phyloP scores from a whole-genome alignment of 768 basidiomycete species.

The Termitomyces eurrhizus region DNA sequence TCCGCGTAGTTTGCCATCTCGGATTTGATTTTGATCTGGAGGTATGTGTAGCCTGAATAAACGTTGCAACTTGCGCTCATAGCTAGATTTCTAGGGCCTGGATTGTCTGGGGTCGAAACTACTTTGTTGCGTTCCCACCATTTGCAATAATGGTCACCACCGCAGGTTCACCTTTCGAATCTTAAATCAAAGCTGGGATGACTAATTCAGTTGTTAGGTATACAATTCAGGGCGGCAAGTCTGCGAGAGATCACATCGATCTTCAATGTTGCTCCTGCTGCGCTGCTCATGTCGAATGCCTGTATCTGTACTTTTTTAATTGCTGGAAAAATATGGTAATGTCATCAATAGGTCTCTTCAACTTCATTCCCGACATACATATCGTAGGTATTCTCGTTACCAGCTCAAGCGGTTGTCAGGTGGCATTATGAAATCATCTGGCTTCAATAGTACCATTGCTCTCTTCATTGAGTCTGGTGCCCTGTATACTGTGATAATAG shows the following conservation, averaged over 20 bases:
- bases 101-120: slow-evolving; percentile 15
- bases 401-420: not conserved
- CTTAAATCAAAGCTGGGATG: not conserved
- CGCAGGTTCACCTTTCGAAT: slow-evolving; percentile 9
- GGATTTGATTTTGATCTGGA: slow-evolving; percentile 16
- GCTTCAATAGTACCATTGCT: slow-evolving; percentile 5
- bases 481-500: slow-evolving; percentile 10
- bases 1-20: slow-evolving; percentile 11
- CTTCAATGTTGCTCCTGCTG: slow-evolving; percentile 9
- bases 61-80: too few relatives aligned
- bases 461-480: slow-evolving; percentile 15
- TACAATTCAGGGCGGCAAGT: slow-evolving; percentile 4
- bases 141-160: slow-evolving; percentile 9
- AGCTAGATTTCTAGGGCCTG: slow-evolving; percentile 8
- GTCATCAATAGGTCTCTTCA: not conserved
- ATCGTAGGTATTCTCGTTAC: slow-evolving; percentile 10
- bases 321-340: slow-evolving; percentile 15
- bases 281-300: slow-evolving; percentile 14
- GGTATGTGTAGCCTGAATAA: not conserved
- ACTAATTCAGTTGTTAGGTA: not conserved
- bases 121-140: slow-evolving; percentile 10
- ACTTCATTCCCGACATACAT: not conserved
- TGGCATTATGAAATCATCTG: not conserved
- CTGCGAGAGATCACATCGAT: slow-evolving; percentile 2
- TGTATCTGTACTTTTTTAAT: slow-evolving; percentile 16